A percentile compares a stretch with the other conserved stretches of the same genome.
These are phyloP conservation scores for Suillus cothurnatus DNA, from an alignment of 768 basidiomycete species.

Conservation along the genomic window DNA sequence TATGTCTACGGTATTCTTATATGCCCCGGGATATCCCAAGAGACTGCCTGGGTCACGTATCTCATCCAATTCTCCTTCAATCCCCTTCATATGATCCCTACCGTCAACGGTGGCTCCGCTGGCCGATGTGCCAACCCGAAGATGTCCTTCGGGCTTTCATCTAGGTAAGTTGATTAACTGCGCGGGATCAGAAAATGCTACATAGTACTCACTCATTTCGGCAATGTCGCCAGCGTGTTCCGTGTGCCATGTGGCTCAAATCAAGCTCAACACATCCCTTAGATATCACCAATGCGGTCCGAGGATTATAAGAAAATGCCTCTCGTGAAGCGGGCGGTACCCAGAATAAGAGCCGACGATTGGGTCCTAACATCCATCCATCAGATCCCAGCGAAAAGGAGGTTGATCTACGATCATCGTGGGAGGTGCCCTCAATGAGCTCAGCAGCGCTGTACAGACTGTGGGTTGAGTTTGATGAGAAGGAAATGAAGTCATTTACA, in stretches of 20 bases:
- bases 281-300: constrained; percentile 4
- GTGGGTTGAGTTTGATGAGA: neutral
- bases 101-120: neutral
- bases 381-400: neutral
- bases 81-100: neutral
- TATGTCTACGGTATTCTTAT: no score
- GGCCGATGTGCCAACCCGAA: neutral
- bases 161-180: neutral
- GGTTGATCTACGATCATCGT: neutral
- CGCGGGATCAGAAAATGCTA: neutral
- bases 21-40: neutral
- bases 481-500: neutral
- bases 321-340: constrained; percentile 9
- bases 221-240: neutral
- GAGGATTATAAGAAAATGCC: constrained; percentile 5
- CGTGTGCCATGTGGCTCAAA: constrained; percentile 10
- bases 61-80: neutral
- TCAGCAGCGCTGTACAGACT: neutral
- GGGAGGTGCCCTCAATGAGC: neutral
- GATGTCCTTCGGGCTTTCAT: neutral
- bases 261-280: constrained; percentile 3
- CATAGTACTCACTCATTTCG: neutral
- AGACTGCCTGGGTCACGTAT: neutral
- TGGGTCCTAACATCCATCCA: constrained; percentile 11
- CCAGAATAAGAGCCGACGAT: constrained; percentile 7